Evolutionary conservation across 2,329 filamentous ascomycete genomes (phyloP).

Genomic region (Hyphodiscus sp.): DNA sequence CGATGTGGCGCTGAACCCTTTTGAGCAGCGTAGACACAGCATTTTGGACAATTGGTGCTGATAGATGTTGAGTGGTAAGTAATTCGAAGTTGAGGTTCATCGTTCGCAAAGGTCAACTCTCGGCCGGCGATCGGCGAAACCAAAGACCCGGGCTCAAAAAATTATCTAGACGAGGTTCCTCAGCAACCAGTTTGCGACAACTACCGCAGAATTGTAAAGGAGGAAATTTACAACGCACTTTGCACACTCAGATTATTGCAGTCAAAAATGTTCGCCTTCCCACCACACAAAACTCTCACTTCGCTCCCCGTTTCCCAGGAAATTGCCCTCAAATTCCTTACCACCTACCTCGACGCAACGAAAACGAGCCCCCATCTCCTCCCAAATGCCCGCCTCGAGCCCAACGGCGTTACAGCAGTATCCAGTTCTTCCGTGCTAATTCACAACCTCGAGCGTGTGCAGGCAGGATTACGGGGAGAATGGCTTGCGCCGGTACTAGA

Average conservation of each 20-base stretch:
- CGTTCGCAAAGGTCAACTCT: conserved; percentile 9
- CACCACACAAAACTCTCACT: conserved; percentile 22
- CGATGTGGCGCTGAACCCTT: conserved; percentile 16
- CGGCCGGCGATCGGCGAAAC: conserved; percentile 11
- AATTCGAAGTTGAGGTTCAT: conserved; percentile 3
- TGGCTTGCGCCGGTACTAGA: conserved; percentile 38
- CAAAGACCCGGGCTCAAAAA: conserved; percentile 8
- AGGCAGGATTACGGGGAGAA: conserved; percentile 45
- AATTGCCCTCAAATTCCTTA: conserved; percentile 26
- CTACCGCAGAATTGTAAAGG: too few relatives aligned
- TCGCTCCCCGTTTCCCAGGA: conserved; percentile 24
- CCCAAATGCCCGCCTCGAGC: conserved; percentile 29
- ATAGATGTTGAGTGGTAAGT: conserved; percentile 1
- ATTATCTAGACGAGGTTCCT: background rate
- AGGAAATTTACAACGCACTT: too few relatives aligned
- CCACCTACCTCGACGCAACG: conserved; percentile 24
- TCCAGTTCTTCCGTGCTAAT: conserved; percentile 36
- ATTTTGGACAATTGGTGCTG: conserved; percentile 16
- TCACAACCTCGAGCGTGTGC: conserved; percentile 46
- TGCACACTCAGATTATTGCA: background rate
- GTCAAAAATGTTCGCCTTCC: conserved; percentile 27
- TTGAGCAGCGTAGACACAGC: conserved; percentile 26
- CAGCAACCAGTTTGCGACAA: background rate
- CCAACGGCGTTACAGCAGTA: conserved; percentile 26
- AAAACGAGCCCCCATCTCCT: conserved; percentile 24